Percentiles rank a stretch among this genome's conserved stretches.
Evolutionary conservation across 1,284 basidiomycete species (phyloP).

Genomic region (Tilletia horrida): DNA sequence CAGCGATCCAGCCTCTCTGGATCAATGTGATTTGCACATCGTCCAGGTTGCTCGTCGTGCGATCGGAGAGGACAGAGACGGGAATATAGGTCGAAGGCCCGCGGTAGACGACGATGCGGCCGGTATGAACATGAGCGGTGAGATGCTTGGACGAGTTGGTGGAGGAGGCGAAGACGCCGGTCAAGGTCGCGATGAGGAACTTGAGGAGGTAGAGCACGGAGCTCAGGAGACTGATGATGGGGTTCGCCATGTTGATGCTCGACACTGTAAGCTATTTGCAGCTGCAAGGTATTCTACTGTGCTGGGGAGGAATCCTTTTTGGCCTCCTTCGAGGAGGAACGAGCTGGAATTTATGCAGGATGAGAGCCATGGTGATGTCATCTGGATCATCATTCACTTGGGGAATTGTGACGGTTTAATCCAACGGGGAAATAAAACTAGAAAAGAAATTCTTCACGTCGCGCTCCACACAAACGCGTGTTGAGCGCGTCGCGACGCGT

Average conservation of each 20-base stretch:
- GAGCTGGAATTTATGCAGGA: no score
- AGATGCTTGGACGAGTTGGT: slow-evolving; percentile 26
- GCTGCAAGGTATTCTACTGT: no score
- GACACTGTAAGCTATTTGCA: no score
- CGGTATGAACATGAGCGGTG: slow-evolving; percentile 37
- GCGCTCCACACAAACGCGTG: no score
- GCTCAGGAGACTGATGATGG: neutral
- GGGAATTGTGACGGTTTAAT: no score
- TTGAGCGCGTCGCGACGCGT: no score
- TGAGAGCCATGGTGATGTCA: no score
- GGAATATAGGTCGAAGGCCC: slow-evolving; percentile 40
- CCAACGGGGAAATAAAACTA: no score
- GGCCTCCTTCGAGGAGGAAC: no score
- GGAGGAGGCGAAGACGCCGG: slow-evolving; percentile 4
- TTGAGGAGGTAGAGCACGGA: slow-evolving; percentile 4
- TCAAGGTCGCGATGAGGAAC: neutral
- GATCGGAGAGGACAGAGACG: slow-evolving; percentile 23
- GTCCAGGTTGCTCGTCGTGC: slow-evolving; percentile 19
- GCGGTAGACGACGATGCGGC: slow-evolving; percentile 38
- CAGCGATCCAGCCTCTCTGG: slow-evolving; percentile 41
- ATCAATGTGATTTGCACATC: slow-evolving; percentile 33
- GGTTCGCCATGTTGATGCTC: slow-evolving; percentile 1
- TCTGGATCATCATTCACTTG: no score
- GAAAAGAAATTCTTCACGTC: no score
- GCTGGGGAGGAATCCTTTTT: no score